Conservation (phyloP, 495 filamentous ascomycete genomes). For the Halenospora varia region DNA sequence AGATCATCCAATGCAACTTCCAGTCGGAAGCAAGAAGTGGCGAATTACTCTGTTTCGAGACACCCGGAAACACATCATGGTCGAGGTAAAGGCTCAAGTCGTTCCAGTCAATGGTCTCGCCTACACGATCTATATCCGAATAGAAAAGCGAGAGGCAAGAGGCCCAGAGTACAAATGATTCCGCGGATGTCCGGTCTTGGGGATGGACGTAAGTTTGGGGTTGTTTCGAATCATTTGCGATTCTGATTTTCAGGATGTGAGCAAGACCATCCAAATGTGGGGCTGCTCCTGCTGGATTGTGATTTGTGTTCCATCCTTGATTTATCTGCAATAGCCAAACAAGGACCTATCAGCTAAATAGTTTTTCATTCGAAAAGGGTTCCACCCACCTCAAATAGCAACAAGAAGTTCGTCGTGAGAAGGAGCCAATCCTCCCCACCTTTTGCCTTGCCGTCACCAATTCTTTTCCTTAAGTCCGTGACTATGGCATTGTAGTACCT, state of each 20-base stretch:
- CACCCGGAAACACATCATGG: background rate
- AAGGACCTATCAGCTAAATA: background rate
- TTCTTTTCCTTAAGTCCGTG: background rate
- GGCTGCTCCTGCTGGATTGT: conserved; percentile 3
- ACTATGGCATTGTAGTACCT: conserved; percentile 13
- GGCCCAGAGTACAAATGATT: conserved; percentile 6
- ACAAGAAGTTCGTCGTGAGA: conserved; percentile 9
- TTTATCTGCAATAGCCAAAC: conserved; percentile 8
- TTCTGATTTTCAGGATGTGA: conserved; percentile 5
- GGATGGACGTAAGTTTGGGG: conserved; percentile 1
- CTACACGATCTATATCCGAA: conserved; percentile 9
- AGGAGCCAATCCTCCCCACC: conserved; percentile 11
- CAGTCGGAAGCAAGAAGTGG: conserved; percentile 7
- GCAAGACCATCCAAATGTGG: conserved; percentile 7
- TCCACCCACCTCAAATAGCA: conserved; percentile 8
- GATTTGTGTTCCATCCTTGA: conserved; percentile 6
- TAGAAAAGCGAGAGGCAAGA: conserved; percentile 7
- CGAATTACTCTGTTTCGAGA: conserved; percentile 3
- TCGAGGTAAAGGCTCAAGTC: conserved; percentile 7
- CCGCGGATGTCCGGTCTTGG: conserved; percentile 5
- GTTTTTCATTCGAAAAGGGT: background rate
- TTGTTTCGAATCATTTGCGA: conserved; percentile 3
- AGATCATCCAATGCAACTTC: conserved; percentile 8
- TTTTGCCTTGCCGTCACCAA: conserved; percentile 2
- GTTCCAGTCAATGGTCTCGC: conserved; percentile 4